phyloP scores from a whole-genome alignment of 2,329 filamentous ascomycete species.

The Diaporthe citriasiana region DNA sequence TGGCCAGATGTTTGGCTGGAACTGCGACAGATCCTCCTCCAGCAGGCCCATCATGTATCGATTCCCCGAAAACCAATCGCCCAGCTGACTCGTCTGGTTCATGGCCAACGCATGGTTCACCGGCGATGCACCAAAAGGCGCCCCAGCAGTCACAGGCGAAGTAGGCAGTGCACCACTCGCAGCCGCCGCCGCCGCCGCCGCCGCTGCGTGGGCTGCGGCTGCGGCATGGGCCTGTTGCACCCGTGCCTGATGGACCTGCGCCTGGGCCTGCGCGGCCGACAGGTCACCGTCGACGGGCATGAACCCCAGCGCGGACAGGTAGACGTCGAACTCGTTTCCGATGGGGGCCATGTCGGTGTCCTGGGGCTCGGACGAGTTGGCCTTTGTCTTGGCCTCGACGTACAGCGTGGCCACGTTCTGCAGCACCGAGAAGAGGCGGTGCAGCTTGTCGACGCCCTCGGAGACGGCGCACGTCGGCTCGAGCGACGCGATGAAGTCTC shows the following conservation, averaged over 20 bases:
- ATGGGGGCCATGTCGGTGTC: slow-evolving; percentile 63
- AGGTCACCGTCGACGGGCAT: slow-evolving; percentile 57
- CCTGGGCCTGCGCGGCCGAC: slow-evolving; percentile 37
- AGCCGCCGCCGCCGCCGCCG: slow-evolving; percentile 20
- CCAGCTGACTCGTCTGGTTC: slow-evolving; percentile 62
- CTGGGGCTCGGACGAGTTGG: slow-evolving; percentile 65
- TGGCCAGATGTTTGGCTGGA: slow-evolving; percentile 50
- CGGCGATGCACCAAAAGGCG: slow-evolving; percentile 34
- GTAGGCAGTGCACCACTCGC: slow-evolving; percentile 20
- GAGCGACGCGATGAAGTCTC: slow-evolving; percentile 70
- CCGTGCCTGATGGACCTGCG: slow-evolving; percentile 48
- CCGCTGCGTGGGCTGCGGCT: background rate
- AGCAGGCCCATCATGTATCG: slow-evolving; percentile 75
- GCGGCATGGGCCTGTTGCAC: slow-evolving; percentile 41
- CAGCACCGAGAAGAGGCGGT: slow-evolving; percentile 74
- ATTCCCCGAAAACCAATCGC: slow-evolving; percentile 77
- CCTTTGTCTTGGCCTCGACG: slow-evolving; percentile 69
- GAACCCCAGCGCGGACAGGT: slow-evolving; percentile 74
- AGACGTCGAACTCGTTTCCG: slow-evolving; percentile 74
- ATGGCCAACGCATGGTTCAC: slow-evolving; percentile 33
- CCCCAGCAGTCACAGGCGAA: slow-evolving; percentile 27
- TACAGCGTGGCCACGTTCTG: slow-evolving; percentile 73
- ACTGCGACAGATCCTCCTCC: slow-evolving; percentile 70
- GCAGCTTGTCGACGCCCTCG: slow-evolving; percentile 71
- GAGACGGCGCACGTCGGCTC: slow-evolving; percentile 65